Evolutionary conservation across 345 rosid genomes (phyloP), one percentile per base, ranked within the genome.

Genomic region (Fremontodendron californicum): DNA sequence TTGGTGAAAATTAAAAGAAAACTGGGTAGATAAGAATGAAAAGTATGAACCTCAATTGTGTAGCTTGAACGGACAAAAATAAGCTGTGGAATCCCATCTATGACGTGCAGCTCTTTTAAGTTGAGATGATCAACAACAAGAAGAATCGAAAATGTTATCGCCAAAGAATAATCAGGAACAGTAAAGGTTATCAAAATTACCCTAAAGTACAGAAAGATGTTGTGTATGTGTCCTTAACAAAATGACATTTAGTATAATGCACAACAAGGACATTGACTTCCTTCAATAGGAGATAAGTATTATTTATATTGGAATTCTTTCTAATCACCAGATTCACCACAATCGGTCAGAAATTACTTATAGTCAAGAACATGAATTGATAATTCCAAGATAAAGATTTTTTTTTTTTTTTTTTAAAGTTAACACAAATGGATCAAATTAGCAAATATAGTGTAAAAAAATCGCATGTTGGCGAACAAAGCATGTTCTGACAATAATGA

Each of bases 11-110:
- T 23, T 58, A 75, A 40, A 78, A 65, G 15, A 55, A 73, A n/a
- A 52, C 29, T 60, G 10, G 8, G 55, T 51, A 68, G 2, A 58
- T 12, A 49, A 69, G 66, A 66, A 37, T 15, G 21, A 45, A 55
- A 55, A 74, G 11, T 57, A 72, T 77, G 35, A 51, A 94, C 99
- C 97, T 96, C 99, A 25, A 96, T 96, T 21, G 96, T 90, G 82
- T 96, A 96, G 90, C 94, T 93, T 67, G 99, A 83, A 57, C 81
- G 88, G 77, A 87, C 98, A 84, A 96, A 96, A 76, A 93, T 92
- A 58, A 90, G 92, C 80, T 96, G 98, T 29, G 99, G 97, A 81
- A 91, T 90, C 79, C 99, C 98, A 79, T 96, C 99, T 33, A 94
- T 94, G 78, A 96, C 92, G 81, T 94, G 99, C 75, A 96, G 89